Conservation (phyloP, 2,329 filamentous ascomycete genomes). For the Blastomyces gilchristii region DNA sequence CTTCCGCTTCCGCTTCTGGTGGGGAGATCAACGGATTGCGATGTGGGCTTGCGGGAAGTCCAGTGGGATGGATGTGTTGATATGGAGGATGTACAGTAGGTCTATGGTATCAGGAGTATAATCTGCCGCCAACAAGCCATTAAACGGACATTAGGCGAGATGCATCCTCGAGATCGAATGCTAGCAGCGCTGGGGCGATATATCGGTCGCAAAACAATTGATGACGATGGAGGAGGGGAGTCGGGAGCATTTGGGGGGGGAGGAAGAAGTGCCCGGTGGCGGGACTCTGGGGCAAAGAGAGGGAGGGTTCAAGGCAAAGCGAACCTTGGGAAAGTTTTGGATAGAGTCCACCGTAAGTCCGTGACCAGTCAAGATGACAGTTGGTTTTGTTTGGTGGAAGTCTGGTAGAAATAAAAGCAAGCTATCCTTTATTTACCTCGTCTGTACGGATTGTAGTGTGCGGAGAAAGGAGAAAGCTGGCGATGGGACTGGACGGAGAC, state of each 20-base stretch:
- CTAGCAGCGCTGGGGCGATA: neutral
- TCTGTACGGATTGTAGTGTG: neutral
- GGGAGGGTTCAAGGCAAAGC: neutral
- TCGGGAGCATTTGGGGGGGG: neutral
- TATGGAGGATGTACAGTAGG: neutral
- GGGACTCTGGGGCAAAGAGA: neutral
- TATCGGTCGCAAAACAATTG: constrained; percentile 3
- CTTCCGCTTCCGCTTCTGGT: neutral
- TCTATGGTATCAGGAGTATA: neutral
- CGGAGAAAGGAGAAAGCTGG: constrained; percentile 5
- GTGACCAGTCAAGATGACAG: neutral
- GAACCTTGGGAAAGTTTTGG: constrained; percentile 1
- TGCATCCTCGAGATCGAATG: constrained; percentile 6
- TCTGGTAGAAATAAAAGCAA: neutral
- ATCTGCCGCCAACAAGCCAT: constrained; percentile 7
- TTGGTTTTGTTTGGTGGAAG: too few species aligned
- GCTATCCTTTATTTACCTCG: too few species aligned
- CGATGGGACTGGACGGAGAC: neutral
- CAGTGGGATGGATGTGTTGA: too few species aligned
- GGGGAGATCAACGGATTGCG: neutral
- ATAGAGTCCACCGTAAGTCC: neutral
- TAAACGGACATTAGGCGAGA: neutral
- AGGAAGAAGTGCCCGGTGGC: neutral
- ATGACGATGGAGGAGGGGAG: neutral
- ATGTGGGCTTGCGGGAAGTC: neutral